Evolutionary conservation across 768 basidiomycete genomes (phyloP).

Genomic region (Coprinopsis sp.): DNA sequence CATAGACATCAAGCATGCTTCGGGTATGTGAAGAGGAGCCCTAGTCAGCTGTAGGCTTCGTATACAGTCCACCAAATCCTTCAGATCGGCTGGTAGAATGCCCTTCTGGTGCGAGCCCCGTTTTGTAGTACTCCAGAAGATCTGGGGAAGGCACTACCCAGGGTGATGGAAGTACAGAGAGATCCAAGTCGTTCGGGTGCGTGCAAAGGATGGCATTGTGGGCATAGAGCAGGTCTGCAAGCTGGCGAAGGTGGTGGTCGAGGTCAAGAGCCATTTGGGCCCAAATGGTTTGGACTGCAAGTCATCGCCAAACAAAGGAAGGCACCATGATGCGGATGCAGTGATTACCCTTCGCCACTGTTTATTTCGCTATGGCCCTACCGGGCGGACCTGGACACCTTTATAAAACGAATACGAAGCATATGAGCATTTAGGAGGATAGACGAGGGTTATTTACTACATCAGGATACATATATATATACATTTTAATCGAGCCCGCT

Average conservation of each 20-base stretch:
- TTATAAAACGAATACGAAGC: too few relatives aligned
- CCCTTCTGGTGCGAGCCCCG: conserved; percentile 16
- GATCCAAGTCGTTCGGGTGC: conserved; percentile 45
- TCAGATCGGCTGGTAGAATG: conserved; percentile 7
- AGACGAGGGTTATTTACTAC: too few relatives aligned
- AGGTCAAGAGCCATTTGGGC: background rate
- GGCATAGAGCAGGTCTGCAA: conserved; percentile 18
- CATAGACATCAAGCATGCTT: conserved; percentile 9
- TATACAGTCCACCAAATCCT: conserved; percentile 16
- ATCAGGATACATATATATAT: too few relatives aligned
- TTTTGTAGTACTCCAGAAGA: conserved; percentile 11
- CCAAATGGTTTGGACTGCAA: background rate
- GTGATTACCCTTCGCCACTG: background rate
- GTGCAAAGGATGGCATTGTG: conserved; percentile 30
- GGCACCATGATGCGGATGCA: background rate
- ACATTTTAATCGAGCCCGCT: too few relatives aligned
- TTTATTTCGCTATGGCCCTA: background rate
- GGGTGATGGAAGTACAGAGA: conserved; percentile 19
- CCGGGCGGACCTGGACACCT: too few relatives aligned
- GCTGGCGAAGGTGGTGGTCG: conserved; percentile 6
- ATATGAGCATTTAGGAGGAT: too few relatives aligned
- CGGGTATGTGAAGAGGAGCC: conserved; percentile 16
- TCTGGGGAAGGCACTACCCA: conserved; percentile 18
- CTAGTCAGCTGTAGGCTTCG: conserved; percentile 22
- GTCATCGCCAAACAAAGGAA: conserved; percentile 2